These are phyloP conservation scores for Paraphoma chrysanthemicola DNA, from an alignment of 2,329 filamentous ascomycete genomes.

Conservation along the genomic window DNA sequence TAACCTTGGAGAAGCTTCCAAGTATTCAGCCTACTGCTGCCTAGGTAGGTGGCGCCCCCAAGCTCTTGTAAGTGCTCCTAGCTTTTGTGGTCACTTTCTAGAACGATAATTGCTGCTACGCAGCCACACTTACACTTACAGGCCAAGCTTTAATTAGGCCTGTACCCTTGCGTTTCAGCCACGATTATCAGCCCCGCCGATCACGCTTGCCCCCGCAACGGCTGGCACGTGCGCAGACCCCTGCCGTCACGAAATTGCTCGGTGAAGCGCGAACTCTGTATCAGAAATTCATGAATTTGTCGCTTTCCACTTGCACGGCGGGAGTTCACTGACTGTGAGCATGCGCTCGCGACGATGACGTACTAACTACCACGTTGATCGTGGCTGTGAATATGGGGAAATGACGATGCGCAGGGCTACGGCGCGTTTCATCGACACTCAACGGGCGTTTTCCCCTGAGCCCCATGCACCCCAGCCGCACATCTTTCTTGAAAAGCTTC, in stretches of 20 bases:
- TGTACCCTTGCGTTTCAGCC: constrained; percentile 1
- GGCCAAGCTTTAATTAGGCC: neutral
- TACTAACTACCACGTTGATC: neutral
- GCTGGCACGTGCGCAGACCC: constrained; percentile 2
- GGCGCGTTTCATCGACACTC: constrained; percentile 28
- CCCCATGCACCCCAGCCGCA: constrained; percentile 18
- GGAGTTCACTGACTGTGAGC: neutral
- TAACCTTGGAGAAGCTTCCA: too few relatives aligned
- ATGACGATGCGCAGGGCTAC: constrained; percentile 27
- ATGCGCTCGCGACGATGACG: neutral
- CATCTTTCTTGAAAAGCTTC: constrained; percentile 8
- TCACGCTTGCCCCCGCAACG: constrained; percentile 7
- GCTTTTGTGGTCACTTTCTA: too few relatives aligned
- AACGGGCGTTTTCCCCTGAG: constrained; percentile 27
- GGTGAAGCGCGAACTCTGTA: neutral
- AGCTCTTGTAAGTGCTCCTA: too few relatives aligned
- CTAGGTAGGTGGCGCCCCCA: too few relatives aligned
- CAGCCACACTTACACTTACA: neutral
- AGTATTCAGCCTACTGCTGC: too few relatives aligned
- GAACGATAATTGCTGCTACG: too few relatives aligned
- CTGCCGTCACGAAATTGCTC: neutral
- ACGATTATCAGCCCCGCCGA: neutral
- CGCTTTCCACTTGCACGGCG: too few relatives aligned
- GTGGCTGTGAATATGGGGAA: constrained; percentile 4
- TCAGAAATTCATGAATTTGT: neutral